Evolutionary conservation across 768 basidiomycete species (phyloP), one percentile per base, ranked within the genome.

Genomic region (Lactifluus volemus): DNA sequence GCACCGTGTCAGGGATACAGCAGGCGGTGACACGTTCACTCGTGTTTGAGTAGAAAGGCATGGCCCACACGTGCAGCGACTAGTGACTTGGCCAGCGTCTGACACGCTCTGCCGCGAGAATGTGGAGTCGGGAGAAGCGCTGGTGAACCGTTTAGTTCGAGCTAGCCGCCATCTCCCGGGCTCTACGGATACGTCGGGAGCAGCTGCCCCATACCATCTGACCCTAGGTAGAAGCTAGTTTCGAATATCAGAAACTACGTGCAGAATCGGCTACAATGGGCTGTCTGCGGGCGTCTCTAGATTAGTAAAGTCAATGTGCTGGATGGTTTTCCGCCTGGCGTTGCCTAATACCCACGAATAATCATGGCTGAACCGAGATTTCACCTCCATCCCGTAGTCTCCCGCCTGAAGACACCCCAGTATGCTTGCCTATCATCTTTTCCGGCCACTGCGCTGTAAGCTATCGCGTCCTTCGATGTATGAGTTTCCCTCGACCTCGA

Each of bases 111-210:
- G 49, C 45, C 49, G 30, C 32, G 30, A 21, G 45, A 30, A 11
- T 48, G 60, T 58, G 60, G 60, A 57, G 60, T 53, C 10, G 6
- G 19, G 36, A 47, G 29, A 55, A 62, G 56, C 56, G 51, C 61
- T 49, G 19, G 38, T 32, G 29, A 5, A 25, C 21, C 51, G 30
- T 42, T 51, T 50, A 44, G 57, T 62, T 53, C 32, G n/a, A 53
- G 50, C 45, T 53, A 61, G 50, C 42, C 49, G 45, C 25, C 39
- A 15, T 41, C 49, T 52, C 30, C 50, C 50, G 41, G 25, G 41
- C 50, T 19, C 32, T 34, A 49, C 39, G 51, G 38, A 53, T 32
- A 30, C 5, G 15, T 47, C 19, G 25, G 30, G 51, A 25, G 9
- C 54, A 39, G 19, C 55, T 41, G 50, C 29, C 6, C 5, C 3